Evolutionary conservation across 495 filamentous ascomycete species (phyloP).

Genomic region (Bacidia gigantensis): DNA sequence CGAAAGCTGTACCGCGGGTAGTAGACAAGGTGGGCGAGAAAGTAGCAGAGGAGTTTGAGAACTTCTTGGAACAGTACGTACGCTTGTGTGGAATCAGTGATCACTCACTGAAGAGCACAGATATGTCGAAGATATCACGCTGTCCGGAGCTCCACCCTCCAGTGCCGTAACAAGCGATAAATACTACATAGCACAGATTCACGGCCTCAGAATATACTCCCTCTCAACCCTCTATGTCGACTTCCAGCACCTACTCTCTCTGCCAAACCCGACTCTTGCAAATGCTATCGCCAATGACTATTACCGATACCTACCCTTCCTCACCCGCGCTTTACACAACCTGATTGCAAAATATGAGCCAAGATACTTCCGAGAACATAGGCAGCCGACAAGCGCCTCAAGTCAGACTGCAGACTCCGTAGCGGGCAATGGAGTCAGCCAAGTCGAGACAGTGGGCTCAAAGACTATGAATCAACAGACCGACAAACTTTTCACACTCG

Average conservation of each 20-base stretch:
- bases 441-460: conserved; percentile 41
- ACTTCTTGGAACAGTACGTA: conserved; percentile 67
- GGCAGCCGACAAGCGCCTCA: conserved; percentile 52
- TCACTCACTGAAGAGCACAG: conserved; percentile 27
- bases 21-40: conserved; percentile 76
- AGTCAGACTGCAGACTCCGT: conserved; percentile 49
- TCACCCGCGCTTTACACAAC: conserved; percentile 80
- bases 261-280: conserved; percentile 60
- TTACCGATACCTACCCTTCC: conserved; percentile 89
- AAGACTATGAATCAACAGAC: conserved; percentile 90
- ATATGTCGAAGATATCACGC: conserved; percentile 60
- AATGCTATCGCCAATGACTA: conserved; percentile 77
- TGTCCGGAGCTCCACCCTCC: conserved; percentile 60
- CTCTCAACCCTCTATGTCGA: conserved; percentile 97
- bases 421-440: conserved; percentile 49
- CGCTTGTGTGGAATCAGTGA: conserved; percentile 1
- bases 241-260: conserved; percentile 67
- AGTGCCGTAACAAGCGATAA: conserved; percentile 68
- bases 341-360: conserved; percentile 90
- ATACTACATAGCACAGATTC: conserved; percentile 94
- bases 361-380: conserved; percentile 80
- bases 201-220: conserved; percentile 69
- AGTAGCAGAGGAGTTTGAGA: conserved; percentile 73
- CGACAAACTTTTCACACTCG: conserved; percentile 86
- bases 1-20: conserved; percentile 62